phyloP scores from a whole-genome alignment of 352 stramenopile species.

The Phytophthora kernoviae region DNA sequence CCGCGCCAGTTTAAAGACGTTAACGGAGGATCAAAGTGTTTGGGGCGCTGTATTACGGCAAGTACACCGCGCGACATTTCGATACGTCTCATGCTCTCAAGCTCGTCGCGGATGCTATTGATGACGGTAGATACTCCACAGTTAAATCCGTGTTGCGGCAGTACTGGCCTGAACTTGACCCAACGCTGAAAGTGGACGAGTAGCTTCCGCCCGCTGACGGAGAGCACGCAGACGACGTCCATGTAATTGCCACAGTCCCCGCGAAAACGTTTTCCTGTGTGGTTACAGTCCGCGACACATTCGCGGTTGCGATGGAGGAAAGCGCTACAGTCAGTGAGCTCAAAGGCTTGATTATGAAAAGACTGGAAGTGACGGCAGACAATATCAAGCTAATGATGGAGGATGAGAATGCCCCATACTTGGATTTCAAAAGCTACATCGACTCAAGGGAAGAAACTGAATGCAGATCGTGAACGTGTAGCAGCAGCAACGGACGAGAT shows the following conservation, averaged over 20 bases:
- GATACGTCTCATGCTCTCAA: neutral
- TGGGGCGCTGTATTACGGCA: neutral
- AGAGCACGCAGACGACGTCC: neutral
- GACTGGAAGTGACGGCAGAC: neutral
- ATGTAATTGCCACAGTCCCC: neutral
- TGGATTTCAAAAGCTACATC: neutral
- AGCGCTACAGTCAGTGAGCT: slow-evolving; percentile 1
- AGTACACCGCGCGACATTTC: too few relatives aligned
- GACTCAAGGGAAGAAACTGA: neutral
- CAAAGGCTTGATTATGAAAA: slow-evolving; percentile 2
- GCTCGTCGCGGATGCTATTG: neutral
- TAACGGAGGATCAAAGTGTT: neutral
- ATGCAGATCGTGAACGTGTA: slow-evolving; percentile 1
- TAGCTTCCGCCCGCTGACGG: neutral
- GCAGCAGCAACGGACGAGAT: slow-evolving; percentile 6
- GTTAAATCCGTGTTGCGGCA: neutral
- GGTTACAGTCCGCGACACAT: neutral
- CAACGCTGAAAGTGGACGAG: neutral
- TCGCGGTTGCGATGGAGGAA: too few relatives aligned
- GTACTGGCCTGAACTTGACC: neutral
- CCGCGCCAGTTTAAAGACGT: slow-evolving; percentile 2
- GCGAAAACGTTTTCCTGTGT: neutral
- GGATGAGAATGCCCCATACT: neutral
- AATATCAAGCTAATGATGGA: slow-evolving; percentile 2
- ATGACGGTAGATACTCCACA: neutral